phyloP scores from a whole-genome alignment of 2,329 filamentous ascomycete species.

The Aspergillus intermedius region DNA sequence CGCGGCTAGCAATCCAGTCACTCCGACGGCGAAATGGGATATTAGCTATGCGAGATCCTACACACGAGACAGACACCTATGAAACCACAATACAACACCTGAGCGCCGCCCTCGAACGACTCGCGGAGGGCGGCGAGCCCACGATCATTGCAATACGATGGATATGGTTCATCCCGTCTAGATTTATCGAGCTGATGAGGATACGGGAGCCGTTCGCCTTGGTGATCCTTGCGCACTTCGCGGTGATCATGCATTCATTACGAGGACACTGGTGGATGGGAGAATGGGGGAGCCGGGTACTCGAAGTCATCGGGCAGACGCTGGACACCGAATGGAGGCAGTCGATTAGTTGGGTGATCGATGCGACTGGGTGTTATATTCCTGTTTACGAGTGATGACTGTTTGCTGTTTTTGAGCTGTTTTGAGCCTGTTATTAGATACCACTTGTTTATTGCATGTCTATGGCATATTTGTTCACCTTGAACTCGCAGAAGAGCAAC shows the following conservation, averaged over 20 bases:
- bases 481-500: not conserved
- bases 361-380: conserved; percentile 27
- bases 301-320: conserved; percentile 49
- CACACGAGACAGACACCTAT: conserved; percentile 23
- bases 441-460: not conserved
- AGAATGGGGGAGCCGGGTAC: conserved; percentile 59
- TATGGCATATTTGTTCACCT: not conserved
- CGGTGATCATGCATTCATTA: conserved; percentile 50
- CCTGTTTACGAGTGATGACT: conserved; percentile 5
- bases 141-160: conserved; percentile 44
- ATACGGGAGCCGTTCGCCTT: conserved; percentile 36
- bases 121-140: conserved; percentile 25
- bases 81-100: conserved; percentile 22
- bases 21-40: conserved; percentile 20
- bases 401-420: not conserved
- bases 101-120: conserved; percentile 18
- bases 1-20: conserved; percentile 21
- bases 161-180: conserved; percentile 57
- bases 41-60: conserved; percentile 13
- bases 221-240: conserved; percentile 39
- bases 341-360: conserved; percentile 27
- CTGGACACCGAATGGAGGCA: conserved; percentile 23
- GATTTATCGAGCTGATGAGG: conserved; percentile 46
- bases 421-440: not conserved
- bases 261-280: conserved; percentile 64